Evolutionary conservation across 495 filamentous ascomycete species (phyloP), one percentile per base, ranked within the genome.

Genomic region (Podospora pseudoanserina): DNA sequence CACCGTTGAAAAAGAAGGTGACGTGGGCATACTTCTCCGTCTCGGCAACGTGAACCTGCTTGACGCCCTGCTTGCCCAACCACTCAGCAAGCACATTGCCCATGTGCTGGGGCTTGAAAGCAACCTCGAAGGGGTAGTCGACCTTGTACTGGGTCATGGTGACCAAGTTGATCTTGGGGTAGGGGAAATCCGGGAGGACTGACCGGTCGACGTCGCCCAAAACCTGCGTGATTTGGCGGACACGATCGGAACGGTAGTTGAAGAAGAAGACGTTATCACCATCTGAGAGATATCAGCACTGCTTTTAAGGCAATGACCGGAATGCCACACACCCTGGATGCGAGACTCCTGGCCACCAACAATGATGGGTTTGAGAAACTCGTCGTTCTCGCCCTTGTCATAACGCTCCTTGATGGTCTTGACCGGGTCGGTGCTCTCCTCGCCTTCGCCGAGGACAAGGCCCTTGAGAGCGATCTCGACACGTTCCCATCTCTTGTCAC

Each of bases 11-110:
- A 87, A 97, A 97, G 87, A 97, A 97, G 67, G 93, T 97, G 65
- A 99, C 95, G 84, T 99, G 95, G 49, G 95, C 95, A 78, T 99
- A 99, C 81, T 99, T 99, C 83, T 99, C 95, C 20, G 95, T 99
- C 85, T 99, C 95, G 60, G 95, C 95, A 70, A 97, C 85, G 84
- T 99, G 95, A 75, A 92, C 94, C 81, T 99, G 95, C 82, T 92
- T 87, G 64, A 96, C 80, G 53, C 85, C 86, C 79, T 97, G 89
- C 84, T 94, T 94, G 67, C 89, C 87, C 27, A 99, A 87, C 88
- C 92, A 97, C 81, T 99, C 95, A 57, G 95, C 94, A 34, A 99
- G 87, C 11, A 99, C 95, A 73, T 99, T 95, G 76, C 88, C 91
- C 95, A 99, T 98, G 71, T 88, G 85, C 80, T 98, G 96, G 16